Base-by-base conservation (phyloP, 1,284 basidiomycete genomes). In the Nidula niveotomentosa region DNA sequence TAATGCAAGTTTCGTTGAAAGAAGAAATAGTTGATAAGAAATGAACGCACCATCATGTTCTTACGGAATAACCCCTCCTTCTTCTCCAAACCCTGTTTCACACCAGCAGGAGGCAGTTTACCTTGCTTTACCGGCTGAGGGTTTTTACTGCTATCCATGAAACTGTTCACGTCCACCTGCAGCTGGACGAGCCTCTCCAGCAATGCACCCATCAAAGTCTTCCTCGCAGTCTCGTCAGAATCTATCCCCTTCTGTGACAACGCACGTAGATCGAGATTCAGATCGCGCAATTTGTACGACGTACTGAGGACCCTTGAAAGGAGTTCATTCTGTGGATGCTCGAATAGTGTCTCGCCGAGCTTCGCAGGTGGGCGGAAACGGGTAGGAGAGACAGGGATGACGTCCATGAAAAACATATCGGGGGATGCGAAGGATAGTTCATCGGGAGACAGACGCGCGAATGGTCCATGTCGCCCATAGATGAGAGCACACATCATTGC, bases 11-110 rank as follows among this genome's bases (percentile, higher is more conserved):
- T 33, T 6, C 35, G 8, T 46, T 33, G 13, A 53, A 12, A 10
- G 18, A 47, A 13, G 45, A 47, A 47, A 13, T 10, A 17, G 1
- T 47, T 10, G 6, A 9, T 12, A 49, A 1, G 8, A 41, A 41
- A 41, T 46, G 18, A 37, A 60, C 78, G 58, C 56, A 93, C 94
- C 97, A 99, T 99, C 97, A 99, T 99, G 70, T 99, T 89, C 76
- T 96, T 98, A 58, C 97, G 83, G 83, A 99, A 99, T 51, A 99
- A 73, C 55, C 97, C 97, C 65, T 99, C 97, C 75, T 99, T 99
- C 84, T 99, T 99, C 76, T 99, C 97, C 61, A 99, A 76, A 10
- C 90, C 84, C 72, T 99, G 97, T 79, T 99, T 99, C 63, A 99
- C 88, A 66, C 97, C 97, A 44, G 89, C 82, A 17, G 96, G 94